Evolutionary conservation across 2,329 filamentous ascomycete genomes (phyloP).

Genomic region (Cryphonectria naterciae): DNA sequence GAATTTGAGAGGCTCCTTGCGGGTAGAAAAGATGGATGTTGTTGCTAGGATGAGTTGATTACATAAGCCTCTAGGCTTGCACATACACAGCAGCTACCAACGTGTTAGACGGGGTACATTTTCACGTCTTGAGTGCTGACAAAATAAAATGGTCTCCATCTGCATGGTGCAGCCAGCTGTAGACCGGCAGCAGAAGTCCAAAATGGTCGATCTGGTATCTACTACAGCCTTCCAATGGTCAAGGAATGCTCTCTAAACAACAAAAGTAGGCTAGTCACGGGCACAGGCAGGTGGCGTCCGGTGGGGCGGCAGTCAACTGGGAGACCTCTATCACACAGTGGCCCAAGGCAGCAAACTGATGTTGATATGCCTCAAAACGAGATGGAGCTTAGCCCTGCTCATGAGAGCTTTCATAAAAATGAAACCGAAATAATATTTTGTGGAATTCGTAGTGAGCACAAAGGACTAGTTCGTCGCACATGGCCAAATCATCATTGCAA

Average conservation of each 20-base stretch:
- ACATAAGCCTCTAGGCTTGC: not conserved
- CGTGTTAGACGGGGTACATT: no score
- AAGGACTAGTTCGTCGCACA: no score
- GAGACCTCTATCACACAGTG: not conserved
- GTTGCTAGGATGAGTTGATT: not conserved
- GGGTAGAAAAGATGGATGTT: not conserved
- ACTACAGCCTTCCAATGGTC: not conserved
- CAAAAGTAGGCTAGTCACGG: not conserved
- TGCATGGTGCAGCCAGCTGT: no score
- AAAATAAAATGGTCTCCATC: no score
- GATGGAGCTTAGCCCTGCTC: not conserved
- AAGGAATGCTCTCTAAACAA: not conserved
- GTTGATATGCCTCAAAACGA: not conserved
- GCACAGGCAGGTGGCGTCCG: not conserved
- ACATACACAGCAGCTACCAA: not conserved
- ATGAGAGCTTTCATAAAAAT: not conserved
- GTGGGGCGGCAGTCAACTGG: not conserved
- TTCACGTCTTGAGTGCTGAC: no score
- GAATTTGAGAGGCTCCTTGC: constrained; percentile 15
- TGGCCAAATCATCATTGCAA: not conserved
- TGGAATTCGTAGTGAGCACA: not conserved
- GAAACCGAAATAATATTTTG: not conserved
- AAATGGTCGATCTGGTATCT: no score
- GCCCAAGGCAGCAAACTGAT: not conserved
- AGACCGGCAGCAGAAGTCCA: no score